Percentiles rank a stretch among this genome's conserved stretches.
These are phyloP conservation scores for Emergomyces orientalis DNA, from an alignment of 2,329 filamentous ascomycete species.

Conservation along the genomic window DNA sequence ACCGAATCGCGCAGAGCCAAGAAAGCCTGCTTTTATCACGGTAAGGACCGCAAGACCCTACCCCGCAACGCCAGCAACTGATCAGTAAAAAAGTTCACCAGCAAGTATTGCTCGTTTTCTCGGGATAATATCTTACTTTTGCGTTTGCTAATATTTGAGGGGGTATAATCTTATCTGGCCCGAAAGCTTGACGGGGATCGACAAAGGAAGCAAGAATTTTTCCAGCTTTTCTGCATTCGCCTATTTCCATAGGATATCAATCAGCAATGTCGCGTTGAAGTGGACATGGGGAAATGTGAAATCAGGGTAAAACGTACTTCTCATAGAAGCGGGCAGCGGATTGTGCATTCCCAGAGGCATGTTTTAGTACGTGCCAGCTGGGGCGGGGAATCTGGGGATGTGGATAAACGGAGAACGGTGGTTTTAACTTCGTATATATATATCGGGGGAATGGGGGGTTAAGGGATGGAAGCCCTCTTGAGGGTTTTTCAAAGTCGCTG, in stretches of 20 bases:
- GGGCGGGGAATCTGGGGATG: not conserved
- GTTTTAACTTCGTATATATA: not conserved
- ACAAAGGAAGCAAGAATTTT: constrained; percentile 94
- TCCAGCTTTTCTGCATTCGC: constrained; percentile 93
- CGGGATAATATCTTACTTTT: constrained; percentile 51
- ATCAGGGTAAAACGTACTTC: constrained; percentile 31
- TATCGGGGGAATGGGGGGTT: not conserved
- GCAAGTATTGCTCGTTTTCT: not conserved
- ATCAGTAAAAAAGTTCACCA: not conserved
- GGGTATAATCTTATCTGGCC: constrained; percentile 94
- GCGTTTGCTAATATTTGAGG: constrained; percentile 80
- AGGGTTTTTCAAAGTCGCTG: not conserved
- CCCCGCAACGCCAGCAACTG: not conserved
- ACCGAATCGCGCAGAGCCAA: constrained; percentile 43
- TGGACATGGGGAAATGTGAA: not conserved
- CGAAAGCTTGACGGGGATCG: constrained; percentile 85
- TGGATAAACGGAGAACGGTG: not conserved
- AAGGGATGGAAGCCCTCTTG: not conserved
- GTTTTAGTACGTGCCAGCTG: not conserved
- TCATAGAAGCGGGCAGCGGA: constrained; percentile 41
- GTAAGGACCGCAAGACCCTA: constrained; percentile 43
- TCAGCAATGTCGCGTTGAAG: not conserved
- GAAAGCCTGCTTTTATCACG: constrained; percentile 42
- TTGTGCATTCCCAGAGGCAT: constrained; percentile 27
- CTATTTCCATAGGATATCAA: constrained; percentile 41